A percentile compares a stretch with the other conserved stretches of the same genome.
Evolutionary conservation across 371 early-diverging fungal species (phyloP).

Genomic region (Dipsacomyces acuminosporus): DNA sequence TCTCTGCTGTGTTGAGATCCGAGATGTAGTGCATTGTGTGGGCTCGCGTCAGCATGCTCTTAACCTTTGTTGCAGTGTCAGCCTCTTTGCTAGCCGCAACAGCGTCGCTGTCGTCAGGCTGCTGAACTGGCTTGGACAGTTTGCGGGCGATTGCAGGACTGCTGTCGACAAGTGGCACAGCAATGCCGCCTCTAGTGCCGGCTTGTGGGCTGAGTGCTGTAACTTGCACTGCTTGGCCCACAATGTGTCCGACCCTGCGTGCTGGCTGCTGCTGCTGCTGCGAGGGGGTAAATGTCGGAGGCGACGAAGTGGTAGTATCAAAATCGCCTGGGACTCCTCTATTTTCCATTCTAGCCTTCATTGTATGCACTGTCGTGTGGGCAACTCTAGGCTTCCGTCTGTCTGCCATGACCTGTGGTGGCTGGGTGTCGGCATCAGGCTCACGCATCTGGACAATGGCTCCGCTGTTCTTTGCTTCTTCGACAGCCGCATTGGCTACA

Average conservation of each 20-base stretch:
- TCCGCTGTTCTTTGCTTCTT: conserved; percentile 45
- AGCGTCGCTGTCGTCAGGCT: conserved; percentile 28
- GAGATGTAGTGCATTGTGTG: conserved; percentile 58
- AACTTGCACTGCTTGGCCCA: conserved; percentile 10
- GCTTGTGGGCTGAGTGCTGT: conserved; percentile 15
- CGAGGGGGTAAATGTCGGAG: conserved; percentile 1
- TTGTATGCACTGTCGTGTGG: conserved; percentile 41
- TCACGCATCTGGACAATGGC: conserved; percentile 37
- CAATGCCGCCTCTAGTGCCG: background rate
- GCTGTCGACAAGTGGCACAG: background rate
- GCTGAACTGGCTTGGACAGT: conserved; percentile 29
- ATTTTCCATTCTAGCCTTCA: conserved; percentile 49
- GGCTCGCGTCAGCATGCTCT: conserved; percentile 44
- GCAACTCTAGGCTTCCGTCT: conserved; percentile 46
- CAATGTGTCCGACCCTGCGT: conserved; percentile 28
- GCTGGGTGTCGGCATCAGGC: conserved; percentile 15
- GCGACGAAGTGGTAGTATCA: conserved; percentile 19
- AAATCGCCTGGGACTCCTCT: conserved; percentile 9
- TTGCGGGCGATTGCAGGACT: conserved; percentile 6
- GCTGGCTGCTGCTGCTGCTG: conserved; percentile 9
- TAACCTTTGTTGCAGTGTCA: conserved; percentile 30
- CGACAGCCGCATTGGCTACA: conserved; percentile 37
- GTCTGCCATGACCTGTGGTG: conserved; percentile 46
- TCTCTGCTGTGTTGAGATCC: conserved; percentile 78
- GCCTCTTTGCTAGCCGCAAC: conserved; percentile 11